A percentile compares a stretch with the other conserved stretches of the same genome.
Conservation (phyloP, 495 filamentous ascomycete species). For the Penicillium ucsense region DNA sequence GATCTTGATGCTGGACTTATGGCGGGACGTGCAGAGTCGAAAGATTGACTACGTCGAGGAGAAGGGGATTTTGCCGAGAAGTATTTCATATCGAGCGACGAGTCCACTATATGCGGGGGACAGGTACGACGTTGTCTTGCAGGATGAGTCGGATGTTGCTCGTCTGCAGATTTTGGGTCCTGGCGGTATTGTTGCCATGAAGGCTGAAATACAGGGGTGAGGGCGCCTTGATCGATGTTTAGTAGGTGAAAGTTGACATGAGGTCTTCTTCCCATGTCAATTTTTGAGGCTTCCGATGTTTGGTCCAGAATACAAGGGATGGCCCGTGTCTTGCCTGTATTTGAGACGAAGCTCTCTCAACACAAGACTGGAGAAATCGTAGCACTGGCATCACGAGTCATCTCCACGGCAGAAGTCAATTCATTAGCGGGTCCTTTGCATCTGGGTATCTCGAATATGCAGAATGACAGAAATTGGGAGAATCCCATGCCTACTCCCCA, state of each 20-base stretch:
- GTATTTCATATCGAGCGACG: conserved; percentile 49
- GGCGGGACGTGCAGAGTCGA: conserved; percentile 38
- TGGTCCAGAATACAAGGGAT: too few species aligned
- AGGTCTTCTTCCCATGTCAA: too few species aligned
- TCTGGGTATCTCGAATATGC: conserved; percentile 1
- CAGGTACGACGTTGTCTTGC: conserved; percentile 34
- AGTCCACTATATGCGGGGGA: conserved; percentile 53
- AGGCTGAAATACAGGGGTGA: conserved; percentile 28
- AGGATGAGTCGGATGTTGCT: conserved; percentile 17
- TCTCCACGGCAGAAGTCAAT: neutral
- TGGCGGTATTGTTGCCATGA: conserved; percentile 36
- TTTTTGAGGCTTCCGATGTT: too few species aligned
- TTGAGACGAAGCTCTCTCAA: too few species aligned
- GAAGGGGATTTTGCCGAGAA: conserved; percentile 27
- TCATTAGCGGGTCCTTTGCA: neutral
- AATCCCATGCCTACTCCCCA: conserved; percentile 49
- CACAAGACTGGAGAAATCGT: too few species aligned
- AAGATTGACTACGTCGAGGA: neutral
- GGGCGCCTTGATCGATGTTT: neutral
- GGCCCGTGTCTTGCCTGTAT: too few species aligned
- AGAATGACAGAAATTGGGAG: neutral
- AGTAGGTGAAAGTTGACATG: too few species aligned
- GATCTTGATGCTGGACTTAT: conserved; percentile 54
- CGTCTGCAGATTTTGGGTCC: conserved; percentile 34
- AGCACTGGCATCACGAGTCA: too few species aligned